Conservation (phyloP, 78 protist species). For the Pelomyxa schiedti region DNA sequence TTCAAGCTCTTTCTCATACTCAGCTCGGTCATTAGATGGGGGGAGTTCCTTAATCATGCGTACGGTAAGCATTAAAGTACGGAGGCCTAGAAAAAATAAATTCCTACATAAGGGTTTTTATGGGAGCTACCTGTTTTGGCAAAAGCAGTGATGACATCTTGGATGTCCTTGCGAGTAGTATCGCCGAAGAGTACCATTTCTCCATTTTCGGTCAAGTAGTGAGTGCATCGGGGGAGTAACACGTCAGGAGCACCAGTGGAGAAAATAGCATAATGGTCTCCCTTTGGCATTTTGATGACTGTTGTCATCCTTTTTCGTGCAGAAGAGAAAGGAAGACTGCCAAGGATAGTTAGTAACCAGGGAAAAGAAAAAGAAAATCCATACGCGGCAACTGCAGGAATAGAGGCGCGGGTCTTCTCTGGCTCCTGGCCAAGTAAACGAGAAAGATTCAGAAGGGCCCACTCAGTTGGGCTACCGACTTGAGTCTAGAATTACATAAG, state of each 20-base stretch:
- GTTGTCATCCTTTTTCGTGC: slow-evolving; percentile 35
- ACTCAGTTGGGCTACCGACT: slow-evolving; percentile 69
- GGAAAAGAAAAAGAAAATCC: background rate
- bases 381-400: background rate
- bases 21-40: background rate
- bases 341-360: background rate
- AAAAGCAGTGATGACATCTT: slow-evolving; percentile 19
- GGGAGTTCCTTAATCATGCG: background rate
- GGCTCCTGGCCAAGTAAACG: slow-evolving; percentile 26
- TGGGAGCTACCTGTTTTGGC: too few relatives aligned
- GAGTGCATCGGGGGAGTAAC: too few relatives aligned
- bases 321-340: slow-evolving; percentile 68
- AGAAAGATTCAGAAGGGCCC: slow-evolving; percentile 31
- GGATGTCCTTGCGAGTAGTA: background rate
- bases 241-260: slow-evolving; percentile 51
- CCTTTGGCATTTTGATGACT: background rate
- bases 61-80: slow-evolving; percentile 77
- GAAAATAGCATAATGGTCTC: slow-evolving; percentile 11
- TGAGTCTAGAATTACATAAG: background rate
- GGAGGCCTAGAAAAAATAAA: slow-evolving; percentile 70
- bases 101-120: too few relatives aligned
- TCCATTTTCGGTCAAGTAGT: too few relatives aligned
- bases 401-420: slow-evolving; percentile 26
- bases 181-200: slow-evolving; percentile 19
- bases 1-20: slow-evolving; percentile 15